Evolutionary conservation across 2,329 filamentous ascomycete species (phyloP).

Genomic region (Trichoderma cornu-damae): DNA sequence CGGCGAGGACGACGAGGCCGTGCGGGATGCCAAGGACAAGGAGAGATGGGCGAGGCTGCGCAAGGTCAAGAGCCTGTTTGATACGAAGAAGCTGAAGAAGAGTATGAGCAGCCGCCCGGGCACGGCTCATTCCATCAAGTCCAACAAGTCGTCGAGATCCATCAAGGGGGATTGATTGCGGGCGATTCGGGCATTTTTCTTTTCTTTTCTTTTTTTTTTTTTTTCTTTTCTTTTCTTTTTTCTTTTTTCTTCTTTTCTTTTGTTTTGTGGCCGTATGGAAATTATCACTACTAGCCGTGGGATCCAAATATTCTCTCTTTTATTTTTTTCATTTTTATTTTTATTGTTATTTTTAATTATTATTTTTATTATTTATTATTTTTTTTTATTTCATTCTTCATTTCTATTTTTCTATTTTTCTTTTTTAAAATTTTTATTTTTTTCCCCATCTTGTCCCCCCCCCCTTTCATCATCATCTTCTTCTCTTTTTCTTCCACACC

Average conservation of each 20-base stretch:
- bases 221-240: not conserved
- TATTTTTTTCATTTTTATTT: not conserved
- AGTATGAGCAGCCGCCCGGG: constrained; percentile 41
- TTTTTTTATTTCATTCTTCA: too few relatives aligned
- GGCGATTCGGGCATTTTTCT: not conserved
- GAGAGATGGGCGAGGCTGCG: constrained; percentile 68
- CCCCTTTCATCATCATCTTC: not conserved
- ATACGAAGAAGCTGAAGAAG: constrained; percentile 54
- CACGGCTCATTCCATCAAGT: constrained; percentile 31
- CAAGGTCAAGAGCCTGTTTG: constrained; percentile 66
- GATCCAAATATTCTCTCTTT: not conserved
- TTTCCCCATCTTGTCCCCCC: too few relatives aligned
- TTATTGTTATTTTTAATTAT: too few relatives aligned
- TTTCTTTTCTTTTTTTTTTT: constrained; percentile 1
- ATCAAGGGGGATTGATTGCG: constrained; percentile 6
- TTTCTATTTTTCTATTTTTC: not conserved
- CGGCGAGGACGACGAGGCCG: constrained; percentile 39
- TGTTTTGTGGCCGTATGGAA: not conserved
- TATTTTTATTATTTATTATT: too few relatives aligned
- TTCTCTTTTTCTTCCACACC: too few relatives aligned
- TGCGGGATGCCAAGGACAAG: constrained; percentile 57
- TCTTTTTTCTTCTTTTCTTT: not conserved
- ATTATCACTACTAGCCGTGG: not conserved
- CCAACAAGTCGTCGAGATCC: constrained; percentile 2
- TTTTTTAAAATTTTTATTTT: not conserved